Evolutionary conservation across 129 eudicot species (phyloP), one percentile per base, ranked within the genome.

Genomic region (Scalesia atractyloides): DNA sequence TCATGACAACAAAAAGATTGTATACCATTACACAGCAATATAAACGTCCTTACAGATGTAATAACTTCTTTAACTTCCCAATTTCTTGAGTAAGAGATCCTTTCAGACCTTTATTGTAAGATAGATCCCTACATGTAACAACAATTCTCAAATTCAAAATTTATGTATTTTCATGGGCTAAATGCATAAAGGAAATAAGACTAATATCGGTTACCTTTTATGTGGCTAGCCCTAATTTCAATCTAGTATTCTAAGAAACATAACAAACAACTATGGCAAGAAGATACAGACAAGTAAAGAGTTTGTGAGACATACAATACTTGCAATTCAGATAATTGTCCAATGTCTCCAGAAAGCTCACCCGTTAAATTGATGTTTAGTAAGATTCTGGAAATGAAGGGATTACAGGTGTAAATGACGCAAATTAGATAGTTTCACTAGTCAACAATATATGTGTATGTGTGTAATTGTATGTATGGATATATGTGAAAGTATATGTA

Each of bases 11-110:
- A 9, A 12, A 58, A 36, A n/a, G n/a, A 11, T 41, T 2, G 2
- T 41, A 8, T 7, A 41, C 10, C 0, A 9, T 41, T 7, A 41
- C 46, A 41, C 9, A 41, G 46, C 46, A 41, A 41, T 7, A 41
- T 41, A 30, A 67, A 12, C 5, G 47, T 76, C 13, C 97, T 88
- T 88, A 95, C 99, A 95, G 76, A 80, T 9, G 83, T 74, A 93
- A 64, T 43, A 95, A 66, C 76, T 91, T 83, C 65, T 68, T 75
- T 76, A 88, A 69, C 26, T 73, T 81, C 72, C 97, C 99, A 26
- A 95, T 95, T 14, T 83, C 74, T 66, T 83, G 79, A 60, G 91
- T 87, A 82, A 95, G 90, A 79, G 97, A 68, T 69, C 97, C 95
- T 0, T 76, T 84, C 76, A 95, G 52, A 10, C 82, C 91, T 71